Evolutionary conservation across 129 eudicot species (phyloP).

Genomic region (Centaurea solstitialis): DNA sequence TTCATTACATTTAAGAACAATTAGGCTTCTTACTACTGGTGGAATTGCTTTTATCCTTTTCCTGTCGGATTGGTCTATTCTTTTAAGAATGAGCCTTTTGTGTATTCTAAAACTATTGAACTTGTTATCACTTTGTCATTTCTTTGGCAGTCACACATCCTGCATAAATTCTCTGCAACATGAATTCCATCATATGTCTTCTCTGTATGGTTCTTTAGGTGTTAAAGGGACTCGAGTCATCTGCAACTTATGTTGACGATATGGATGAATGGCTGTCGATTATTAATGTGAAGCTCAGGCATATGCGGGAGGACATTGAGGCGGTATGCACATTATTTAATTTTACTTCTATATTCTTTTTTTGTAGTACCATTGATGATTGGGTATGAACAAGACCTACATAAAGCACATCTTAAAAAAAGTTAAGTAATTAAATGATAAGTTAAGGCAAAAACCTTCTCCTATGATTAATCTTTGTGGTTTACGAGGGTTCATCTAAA

Average conservation of each 20-base stretch:
- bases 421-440: neutral
- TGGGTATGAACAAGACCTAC: neutral
- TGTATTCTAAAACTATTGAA: slow-evolving; percentile 9
- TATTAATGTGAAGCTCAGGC: slow-evolving; percentile 83
- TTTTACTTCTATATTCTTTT: neutral
- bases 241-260: slow-evolving; percentile 73
- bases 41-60: neutral
- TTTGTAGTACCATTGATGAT: neutral
- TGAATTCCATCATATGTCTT: neutral
- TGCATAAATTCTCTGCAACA: neutral
- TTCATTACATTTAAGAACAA: neutral
- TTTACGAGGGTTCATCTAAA: neutral
- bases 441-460: neutral
- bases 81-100: neutral
- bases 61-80: neutral
- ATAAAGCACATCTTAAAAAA: neutral
- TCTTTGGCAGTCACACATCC: neutral
- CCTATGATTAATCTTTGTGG: neutral
- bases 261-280: slow-evolving; percentile 96
- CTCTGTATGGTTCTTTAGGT: slow-evolving; percentile 51
- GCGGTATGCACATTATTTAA: slow-evolving; percentile 47
- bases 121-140: slow-evolving; percentile 8
- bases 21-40: neutral
- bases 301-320: slow-evolving; percentile 96
- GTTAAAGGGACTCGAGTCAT: slow-evolving; percentile 64